Evolutionary conservation across 495 filamentous ascomycete species (phyloP).

Genomic region (Sporormia fimetaria): DNA sequence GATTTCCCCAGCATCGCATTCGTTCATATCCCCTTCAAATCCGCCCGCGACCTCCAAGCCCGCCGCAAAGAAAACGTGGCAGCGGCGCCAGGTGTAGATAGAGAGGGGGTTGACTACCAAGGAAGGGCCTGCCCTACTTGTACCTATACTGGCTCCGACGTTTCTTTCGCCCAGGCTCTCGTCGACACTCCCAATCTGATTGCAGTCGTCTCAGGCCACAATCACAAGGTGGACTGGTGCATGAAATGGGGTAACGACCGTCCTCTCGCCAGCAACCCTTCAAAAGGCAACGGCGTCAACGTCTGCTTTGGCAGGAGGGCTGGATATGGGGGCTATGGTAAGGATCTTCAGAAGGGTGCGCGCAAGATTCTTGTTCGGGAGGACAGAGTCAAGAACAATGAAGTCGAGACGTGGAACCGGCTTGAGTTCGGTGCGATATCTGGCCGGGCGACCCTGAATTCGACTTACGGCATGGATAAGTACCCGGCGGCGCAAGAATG

Average conservation of each 20-base stretch:
- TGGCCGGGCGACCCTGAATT: constrained; percentile 50
- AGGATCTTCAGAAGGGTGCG: constrained; percentile 45
- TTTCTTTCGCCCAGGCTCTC: constrained; percentile 54
- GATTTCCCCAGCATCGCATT: constrained; percentile 56
- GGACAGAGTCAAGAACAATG: constrained; percentile 5
- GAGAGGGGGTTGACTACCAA: constrained; percentile 48
- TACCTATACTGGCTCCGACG: constrained; percentile 42
- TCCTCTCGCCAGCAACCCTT: constrained; percentile 28
- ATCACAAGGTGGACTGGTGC: constrained; percentile 57
- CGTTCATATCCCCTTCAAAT: constrained; percentile 58
- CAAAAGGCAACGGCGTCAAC: constrained; percentile 35
- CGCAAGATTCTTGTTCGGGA: constrained; percentile 28
- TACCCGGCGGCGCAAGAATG: constrained; percentile 34
- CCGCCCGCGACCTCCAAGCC: constrained; percentile 40
- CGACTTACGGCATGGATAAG: constrained; percentile 52
- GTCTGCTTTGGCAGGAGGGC: constrained; percentile 61
- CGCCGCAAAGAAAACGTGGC: constrained; percentile 30
- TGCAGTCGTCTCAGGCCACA: constrained; percentile 56
- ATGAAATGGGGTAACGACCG: constrained; percentile 10
- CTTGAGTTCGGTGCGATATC: constrained; percentile 50
- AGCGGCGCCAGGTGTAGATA: constrained; percentile 53
- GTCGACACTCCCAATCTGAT: constrained; percentile 38
- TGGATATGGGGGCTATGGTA: constrained; percentile 63
- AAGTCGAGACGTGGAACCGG: constrained; percentile 51
- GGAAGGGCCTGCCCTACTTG: constrained; percentile 35